Conservation (phyloP, 2,329 filamentous ascomycete genomes). For the Stagonosporopsis tanaceti region DNA sequence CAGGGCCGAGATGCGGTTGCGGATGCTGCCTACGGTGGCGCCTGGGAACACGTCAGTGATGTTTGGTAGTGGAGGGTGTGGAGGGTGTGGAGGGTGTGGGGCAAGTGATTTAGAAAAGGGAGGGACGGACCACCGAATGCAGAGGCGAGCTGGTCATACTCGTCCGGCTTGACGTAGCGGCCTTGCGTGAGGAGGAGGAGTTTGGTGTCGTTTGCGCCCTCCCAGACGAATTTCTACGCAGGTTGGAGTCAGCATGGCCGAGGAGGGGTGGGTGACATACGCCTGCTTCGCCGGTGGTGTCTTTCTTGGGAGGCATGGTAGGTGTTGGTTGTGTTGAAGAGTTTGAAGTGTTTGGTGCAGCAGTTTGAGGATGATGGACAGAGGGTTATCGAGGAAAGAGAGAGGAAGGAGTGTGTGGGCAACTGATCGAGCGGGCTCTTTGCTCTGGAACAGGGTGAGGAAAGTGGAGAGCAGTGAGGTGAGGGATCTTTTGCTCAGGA, state of each 20-base stretch:
- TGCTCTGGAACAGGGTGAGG: background rate
- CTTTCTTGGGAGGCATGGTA: constrained; percentile 29
- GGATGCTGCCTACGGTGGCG: constrained; percentile 22
- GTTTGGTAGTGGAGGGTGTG: background rate
- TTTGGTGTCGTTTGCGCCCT: constrained; percentile 28
- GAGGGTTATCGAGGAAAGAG: background rate
- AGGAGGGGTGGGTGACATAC: background rate
- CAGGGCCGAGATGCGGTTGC: constrained; percentile 25
- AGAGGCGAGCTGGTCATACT: constrained; percentile 23
- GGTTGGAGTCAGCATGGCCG: background rate
- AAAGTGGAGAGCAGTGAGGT: background rate
- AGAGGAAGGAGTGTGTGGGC: background rate
- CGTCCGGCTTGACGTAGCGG: constrained; percentile 23
- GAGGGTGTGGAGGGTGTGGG: background rate
- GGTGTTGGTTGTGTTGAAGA: constrained; percentile 24
- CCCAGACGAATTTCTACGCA: constrained; percentile 23
- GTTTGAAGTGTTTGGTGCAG: background rate
- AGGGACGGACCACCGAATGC: constrained; percentile 25
- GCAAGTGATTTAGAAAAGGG: no score
- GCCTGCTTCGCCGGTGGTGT: background rate
- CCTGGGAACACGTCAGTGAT: constrained; percentile 8
- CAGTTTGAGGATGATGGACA: background rate
- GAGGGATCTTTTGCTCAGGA: background rate
- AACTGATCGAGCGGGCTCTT: background rate
- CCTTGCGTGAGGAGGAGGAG: constrained; percentile 31